Evolutionary conservation across 768 basidiomycete genomes (phyloP), one percentile per base, ranked within the genome.

Genomic region (Auriscalpium microsporum): DNA sequence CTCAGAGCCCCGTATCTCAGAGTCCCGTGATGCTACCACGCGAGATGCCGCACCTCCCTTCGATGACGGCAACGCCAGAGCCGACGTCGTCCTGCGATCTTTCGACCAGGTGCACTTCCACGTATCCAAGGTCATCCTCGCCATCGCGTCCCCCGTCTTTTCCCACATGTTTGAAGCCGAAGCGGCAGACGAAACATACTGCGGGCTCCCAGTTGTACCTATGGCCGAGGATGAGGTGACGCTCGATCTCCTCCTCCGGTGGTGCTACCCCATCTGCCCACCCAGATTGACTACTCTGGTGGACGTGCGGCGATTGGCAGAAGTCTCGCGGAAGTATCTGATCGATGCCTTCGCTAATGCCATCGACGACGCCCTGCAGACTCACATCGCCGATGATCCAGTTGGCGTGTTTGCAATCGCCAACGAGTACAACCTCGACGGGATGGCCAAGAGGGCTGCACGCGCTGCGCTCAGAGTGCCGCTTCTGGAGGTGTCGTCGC

Each of bases 31-130:
- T 21, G 21, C 21, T 21, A 21, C 21, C 21, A 21, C 21, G 3
- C 28, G 28, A 28, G 28, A 28, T 28, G 28, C 28, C 7, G 28
- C 28, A 4, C 9, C n/a, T 6, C 49, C 49, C 21, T 50, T 50
- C 35, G 49, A 50, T 8, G 49, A 50, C 1, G 5, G 4, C 28
- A 28, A 28, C 21, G 10, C 49, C 35, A 2, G 23, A 14, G 49
- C 28, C 3, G 56, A 61, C 51, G 16, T 57, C 45, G 37, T 55
- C 42, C 14, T 61, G 2, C 56, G 51, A 1, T 61, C 59, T 7
- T 48, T n/a, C 11, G 59, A 61, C 37, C 44, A 46, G 11, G 36
- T 53, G 1, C 33, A 52, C 7, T 61, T 57, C 21, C 53, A 19
- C 13, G 53, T 56, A 8, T 56, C 55, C 51, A 45, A 34, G 13